Evolutionary conservation across 352 stramenopile species (phyloP).

Genomic region (Phytophthora chlamydospora): DNA sequence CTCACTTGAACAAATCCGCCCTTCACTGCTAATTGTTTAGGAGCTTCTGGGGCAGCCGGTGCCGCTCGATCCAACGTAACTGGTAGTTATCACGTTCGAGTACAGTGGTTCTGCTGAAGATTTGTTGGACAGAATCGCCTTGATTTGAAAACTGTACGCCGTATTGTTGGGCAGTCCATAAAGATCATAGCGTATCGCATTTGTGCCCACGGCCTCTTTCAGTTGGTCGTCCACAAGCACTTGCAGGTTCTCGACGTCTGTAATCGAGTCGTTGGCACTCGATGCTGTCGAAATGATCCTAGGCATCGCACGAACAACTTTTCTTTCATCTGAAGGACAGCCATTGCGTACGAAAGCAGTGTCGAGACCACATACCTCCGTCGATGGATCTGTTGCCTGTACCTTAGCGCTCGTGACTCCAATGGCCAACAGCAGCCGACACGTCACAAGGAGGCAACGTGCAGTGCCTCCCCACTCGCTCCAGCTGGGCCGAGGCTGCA

Average conservation of each 20-base stretch:
- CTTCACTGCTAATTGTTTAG: conserved; percentile 14
- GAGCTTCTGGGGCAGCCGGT: conserved; percentile 16
- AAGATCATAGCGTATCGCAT: conserved; percentile 27
- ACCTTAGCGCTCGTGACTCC: conserved; percentile 3
- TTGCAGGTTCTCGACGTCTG: conserved; percentile 31
- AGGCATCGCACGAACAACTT: not conserved
- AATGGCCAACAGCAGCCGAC: conserved; percentile 10
- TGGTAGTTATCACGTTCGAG: conserved; percentile 36
- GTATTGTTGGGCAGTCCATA: conserved; percentile 46
- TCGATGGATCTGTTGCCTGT: conserved; percentile 10
- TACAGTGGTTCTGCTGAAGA: conserved; percentile 20
- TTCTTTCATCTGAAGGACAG: no score
- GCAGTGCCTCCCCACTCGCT: not conserved
- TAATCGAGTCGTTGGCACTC: conserved; percentile 19
- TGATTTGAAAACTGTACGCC: conserved; percentile 37
- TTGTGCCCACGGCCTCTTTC: not conserved
- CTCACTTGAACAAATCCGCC: conserved; percentile 29
- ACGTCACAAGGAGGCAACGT: not conserved
- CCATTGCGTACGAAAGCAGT: not conserved
- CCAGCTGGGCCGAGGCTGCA: no score
- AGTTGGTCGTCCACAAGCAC: conserved; percentile 35
- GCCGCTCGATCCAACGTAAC: conserved; percentile 30
- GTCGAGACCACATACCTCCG: conserved; percentile 26
- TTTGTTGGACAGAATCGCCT: conserved; percentile 10
- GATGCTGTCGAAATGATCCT: conserved; percentile 38